These are phyloP conservation scores for Komagataella pastoris DNA, from an alignment of 805 yeast species.

Conservation along the genomic window DNA sequence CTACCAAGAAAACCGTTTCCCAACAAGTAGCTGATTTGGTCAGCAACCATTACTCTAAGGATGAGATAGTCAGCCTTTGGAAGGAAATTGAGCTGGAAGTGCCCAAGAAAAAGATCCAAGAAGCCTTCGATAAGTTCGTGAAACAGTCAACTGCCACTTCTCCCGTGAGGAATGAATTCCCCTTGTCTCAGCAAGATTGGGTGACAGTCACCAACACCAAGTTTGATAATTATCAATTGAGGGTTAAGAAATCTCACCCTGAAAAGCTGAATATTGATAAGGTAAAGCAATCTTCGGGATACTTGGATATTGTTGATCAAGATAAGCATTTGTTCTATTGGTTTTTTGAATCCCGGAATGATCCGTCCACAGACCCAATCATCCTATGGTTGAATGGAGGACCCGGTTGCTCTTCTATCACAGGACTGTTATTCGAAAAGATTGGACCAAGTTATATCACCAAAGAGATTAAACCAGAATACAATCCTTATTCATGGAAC, in stretches of 20 bases:
- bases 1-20: background rate
- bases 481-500: slow-evolving; percentile 86
- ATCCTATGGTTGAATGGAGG: slow-evolving; percentile 90
- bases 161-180: background rate
- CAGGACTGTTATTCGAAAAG: slow-evolving; percentile 74
- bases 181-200: background rate
- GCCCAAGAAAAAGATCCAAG: background rate
- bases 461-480: slow-evolving; percentile 48
- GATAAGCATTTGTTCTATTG: slow-evolving; percentile 87
- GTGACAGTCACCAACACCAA: slow-evolving; percentile 7
- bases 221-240: slow-evolving; percentile 30
- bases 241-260: slow-evolving; percentile 35
- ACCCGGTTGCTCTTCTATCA: slow-evolving; percentile 88
- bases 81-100: background rate
- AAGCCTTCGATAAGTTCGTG: background rate
- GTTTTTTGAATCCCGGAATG: slow-evolving; percentile 86
- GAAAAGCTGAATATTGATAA: slow-evolving; percentile 41
- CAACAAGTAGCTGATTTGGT: background rate
- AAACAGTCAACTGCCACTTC: background rate
- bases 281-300: slow-evolving; percentile 64
- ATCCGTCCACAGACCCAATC: slow-evolving; percentile 77
- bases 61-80: background rate
- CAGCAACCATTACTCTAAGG: background rate
- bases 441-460: slow-evolving; percentile 78
- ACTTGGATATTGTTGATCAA: slow-evolving; percentile 51